Evolutionary conservation across 129 eudicot genomes (phyloP).

Genomic region (Solidago caesia): DNA sequence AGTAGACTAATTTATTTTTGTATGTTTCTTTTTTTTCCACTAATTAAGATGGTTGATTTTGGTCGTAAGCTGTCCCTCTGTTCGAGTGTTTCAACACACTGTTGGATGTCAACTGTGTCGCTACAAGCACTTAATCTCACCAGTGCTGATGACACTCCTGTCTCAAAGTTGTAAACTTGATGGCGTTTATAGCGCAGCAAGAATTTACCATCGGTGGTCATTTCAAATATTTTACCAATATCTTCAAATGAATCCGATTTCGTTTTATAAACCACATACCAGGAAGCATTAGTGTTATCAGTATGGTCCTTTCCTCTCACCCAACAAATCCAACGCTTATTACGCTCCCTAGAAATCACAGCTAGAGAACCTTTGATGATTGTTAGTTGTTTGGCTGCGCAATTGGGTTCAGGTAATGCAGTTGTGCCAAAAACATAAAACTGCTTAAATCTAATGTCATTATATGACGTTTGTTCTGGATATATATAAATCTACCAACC

Average conservation of each 20-base stretch:
- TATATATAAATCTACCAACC: neutral
- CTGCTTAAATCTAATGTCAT: constrained; percentile 2
- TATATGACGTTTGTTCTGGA: neutral
- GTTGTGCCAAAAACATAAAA: neutral
- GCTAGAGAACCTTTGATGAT: neutral
- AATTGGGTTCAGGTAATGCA: neutral
- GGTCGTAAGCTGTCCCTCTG: neutral
- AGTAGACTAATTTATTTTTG: neutral
- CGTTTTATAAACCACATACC: constrained; percentile 13
- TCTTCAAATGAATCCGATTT: neutral
- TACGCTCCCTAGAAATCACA: neutral
- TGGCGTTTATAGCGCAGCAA: neutral
- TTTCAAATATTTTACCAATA: neutral
- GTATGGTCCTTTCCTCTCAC: neutral
- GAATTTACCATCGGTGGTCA: neutral
- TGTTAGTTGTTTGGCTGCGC: neutral
- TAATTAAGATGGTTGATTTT: neutral
- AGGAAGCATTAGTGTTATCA: neutral
- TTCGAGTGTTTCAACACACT: neutral
- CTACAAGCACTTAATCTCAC: neutral
- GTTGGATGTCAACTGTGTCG: neutral
- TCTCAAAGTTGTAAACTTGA: neutral
- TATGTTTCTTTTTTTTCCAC: neutral
- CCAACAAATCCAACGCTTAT: neutral
- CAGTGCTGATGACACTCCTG: neutral